These are phyloP conservation scores for Ceratocystis cacaofunesta DNA, from an alignment of 2,329 filamentous ascomycete species.

Conservation along the genomic window DNA sequence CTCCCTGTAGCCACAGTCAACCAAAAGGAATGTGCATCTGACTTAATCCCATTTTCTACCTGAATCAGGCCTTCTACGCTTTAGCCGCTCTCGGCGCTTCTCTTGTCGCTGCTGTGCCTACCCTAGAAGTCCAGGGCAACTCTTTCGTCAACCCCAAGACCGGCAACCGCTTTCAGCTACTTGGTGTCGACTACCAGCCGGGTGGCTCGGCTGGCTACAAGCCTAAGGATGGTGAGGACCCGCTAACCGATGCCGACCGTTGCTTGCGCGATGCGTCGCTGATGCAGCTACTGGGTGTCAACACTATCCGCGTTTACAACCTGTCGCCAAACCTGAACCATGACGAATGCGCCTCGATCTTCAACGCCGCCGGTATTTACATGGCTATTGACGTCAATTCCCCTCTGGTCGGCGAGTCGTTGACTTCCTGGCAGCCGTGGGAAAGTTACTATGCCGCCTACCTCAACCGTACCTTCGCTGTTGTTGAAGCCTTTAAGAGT, in stretches of 20 bases:
- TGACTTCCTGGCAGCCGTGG: conserved; percentile 41
- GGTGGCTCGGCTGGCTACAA: conserved; percentile 50
- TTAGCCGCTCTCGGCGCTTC: conserved; percentile 40
- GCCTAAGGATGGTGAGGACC: conserved; percentile 38
- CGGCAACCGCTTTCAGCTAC: conserved; percentile 48
- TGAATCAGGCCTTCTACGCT: conserved; percentile 8
- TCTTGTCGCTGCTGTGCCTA: conserved; percentile 39
- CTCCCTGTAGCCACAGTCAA: not conserved
- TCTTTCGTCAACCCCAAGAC: conserved; percentile 45
- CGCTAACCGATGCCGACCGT: conserved; percentile 41
- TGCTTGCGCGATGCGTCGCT: conserved; percentile 52
- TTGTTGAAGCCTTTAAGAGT: conserved; percentile 51
- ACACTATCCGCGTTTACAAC: conserved; percentile 57
- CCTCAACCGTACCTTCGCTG: conserved; percentile 50
- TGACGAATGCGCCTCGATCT: conserved; percentile 51
- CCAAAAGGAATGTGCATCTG: not conserved
- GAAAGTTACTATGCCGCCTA: conserved; percentile 44
- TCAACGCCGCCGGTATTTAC: conserved; percentile 54
- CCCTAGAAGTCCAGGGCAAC: conserved; percentile 41
- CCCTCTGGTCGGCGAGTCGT: conserved; percentile 41
- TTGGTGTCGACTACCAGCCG: conserved; percentile 55
- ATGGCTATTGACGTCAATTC: conserved; percentile 57
- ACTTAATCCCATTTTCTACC: not conserved
- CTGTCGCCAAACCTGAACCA: conserved; percentile 51
- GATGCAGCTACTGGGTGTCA: conserved; percentile 49